Evolutionary conservation across 1,139 yeast species (phyloP).

Genomic region (Sugiyamaella novakii): DNA sequence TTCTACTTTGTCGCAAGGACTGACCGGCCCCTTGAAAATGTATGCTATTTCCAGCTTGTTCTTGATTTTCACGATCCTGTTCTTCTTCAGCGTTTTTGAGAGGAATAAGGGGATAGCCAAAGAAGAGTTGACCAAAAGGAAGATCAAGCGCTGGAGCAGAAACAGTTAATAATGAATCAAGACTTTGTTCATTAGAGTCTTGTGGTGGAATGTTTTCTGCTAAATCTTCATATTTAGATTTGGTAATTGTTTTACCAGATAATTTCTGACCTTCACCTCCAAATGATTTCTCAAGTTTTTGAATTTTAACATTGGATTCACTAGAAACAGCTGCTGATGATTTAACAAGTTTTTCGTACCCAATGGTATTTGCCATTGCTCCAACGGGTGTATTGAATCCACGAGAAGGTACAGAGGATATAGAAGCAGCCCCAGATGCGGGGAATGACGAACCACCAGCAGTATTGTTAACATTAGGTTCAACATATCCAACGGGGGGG

Average conservation of each 20-base stretch:
- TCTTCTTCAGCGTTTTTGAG: conserved; percentile 55
- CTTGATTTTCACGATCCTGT: conserved; percentile 43
- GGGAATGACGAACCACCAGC: conserved; percentile 6
- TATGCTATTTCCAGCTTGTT: conserved; percentile 25
- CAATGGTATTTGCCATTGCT: conserved; percentile 77
- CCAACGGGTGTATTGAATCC: conserved; percentile 48
- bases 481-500: conserved; percentile 98
- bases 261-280: conserved; percentile 71
- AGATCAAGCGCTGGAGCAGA: conserved; percentile 72
- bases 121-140: conserved; percentile 85
- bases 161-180: conserved; percentile 51
- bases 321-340: conserved; percentile 5
- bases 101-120: conserved; percentile 89
- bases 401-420: conserved; percentile 33
- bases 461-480: conserved; percentile 50
- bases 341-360: conserved; percentile 56
- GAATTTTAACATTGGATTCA: neutral
- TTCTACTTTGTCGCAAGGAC: conserved; percentile 70
- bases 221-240: conserved; percentile 15
- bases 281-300: conserved; percentile 44
- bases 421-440: conserved; percentile 23
- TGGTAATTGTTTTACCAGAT: conserved; percentile 59
- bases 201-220: conserved; percentile 2
- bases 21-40: conserved; percentile 47
- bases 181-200: conserved; percentile 34